Percentiles rank a stretch among this genome's conserved stretches.
Conservation (phyloP, 257 asterid genomes). For the Nicotiana noctiflora region DNA sequence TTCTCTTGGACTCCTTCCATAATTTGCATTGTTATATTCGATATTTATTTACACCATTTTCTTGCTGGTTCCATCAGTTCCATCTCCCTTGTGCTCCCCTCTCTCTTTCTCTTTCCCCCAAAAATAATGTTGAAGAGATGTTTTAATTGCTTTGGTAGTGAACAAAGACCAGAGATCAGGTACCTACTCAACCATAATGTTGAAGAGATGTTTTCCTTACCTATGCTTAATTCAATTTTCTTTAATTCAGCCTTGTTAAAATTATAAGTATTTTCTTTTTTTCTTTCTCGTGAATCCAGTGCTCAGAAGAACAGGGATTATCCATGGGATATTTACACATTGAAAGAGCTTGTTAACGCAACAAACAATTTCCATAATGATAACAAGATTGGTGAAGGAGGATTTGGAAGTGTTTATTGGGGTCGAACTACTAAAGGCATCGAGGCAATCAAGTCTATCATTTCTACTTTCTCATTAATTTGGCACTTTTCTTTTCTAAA, state of each 20-base stretch:
- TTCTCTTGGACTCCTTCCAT: not conserved
- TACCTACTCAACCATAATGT: not conserved
- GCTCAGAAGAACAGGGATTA: constrained; percentile 23
- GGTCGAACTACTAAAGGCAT: constrained; percentile 70
- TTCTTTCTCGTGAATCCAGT: constrained; percentile 6
- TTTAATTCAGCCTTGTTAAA: not conserved
- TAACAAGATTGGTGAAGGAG: constrained; percentile 82
- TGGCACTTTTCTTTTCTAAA: not conserved
- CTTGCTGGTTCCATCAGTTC: not conserved
- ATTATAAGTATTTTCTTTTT: not conserved
- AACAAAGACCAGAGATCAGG: constrained; percentile 14
- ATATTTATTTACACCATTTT: not conserved
- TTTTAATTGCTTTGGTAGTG: constrained; percentile 19
- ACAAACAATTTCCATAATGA: constrained; percentile 67
- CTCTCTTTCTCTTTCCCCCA: not conserved
- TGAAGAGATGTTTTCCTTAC: not conserved
- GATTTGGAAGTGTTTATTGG: constrained; percentile 83
- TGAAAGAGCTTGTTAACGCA: constrained; percentile 59
- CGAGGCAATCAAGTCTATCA: constrained; percentile 34
- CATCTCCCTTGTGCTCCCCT: not conserved
- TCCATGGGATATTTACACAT: constrained; percentile 70
- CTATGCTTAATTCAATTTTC: not conserved
- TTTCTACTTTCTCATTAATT: not conserved
- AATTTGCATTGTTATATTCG: constrained; percentile 6
- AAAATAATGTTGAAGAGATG: constrained; percentile 20